Conservation (phyloP, 768 basidiomycete species). For the Polyporus arcularius region DNA sequence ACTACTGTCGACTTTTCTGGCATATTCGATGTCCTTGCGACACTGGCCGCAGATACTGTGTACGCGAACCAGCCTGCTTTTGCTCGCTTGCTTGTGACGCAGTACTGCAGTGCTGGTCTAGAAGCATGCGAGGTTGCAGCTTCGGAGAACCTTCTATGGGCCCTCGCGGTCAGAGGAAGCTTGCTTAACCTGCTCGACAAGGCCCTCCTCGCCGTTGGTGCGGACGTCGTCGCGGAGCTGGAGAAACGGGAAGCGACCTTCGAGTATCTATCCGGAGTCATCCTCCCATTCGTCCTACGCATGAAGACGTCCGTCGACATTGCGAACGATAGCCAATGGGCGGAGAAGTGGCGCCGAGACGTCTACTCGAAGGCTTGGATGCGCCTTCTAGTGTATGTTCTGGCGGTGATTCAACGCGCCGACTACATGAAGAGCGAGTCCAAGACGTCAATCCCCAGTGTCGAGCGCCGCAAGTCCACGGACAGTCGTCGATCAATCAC, state of each 20-base stretch:
- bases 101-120: conserved; percentile 38
- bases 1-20: conserved; percentile 56
- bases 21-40: conserved; percentile 52
- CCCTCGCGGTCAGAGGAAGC: conserved; percentile 28
- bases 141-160: conserved; percentile 32
- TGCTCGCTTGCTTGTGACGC: conserved; percentile 35
- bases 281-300: conserved; percentile 60
- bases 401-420: conserved; percentile 49
- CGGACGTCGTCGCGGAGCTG: conserved; percentile 56
- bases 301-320: conserved; percentile 54
- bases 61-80: conserved; percentile 58
- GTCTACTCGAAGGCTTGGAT: conserved; percentile 56
- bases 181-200: conserved; percentile 35
- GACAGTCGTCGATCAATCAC: conserved; percentile 42
- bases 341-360: conserved; percentile 49
- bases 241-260: conserved; percentile 57
- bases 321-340: conserved; percentile 39
- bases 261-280: conserved; percentile 61
- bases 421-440: conserved; percentile 10
- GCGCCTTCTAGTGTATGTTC: conserved; percentile 59
- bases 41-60: conserved; percentile 43
- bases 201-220: conserved; percentile 48
- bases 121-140: conserved; percentile 38
- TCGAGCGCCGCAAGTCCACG: conserved; percentile 50
- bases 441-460: conserved; percentile 27